A percentile compares a stretch with the other conserved stretches of the same genome.
These are phyloP conservation scores for Corrigiola litoralis DNA, from an alignment of 179 eudicot species.

Conservation along the genomic window DNA sequence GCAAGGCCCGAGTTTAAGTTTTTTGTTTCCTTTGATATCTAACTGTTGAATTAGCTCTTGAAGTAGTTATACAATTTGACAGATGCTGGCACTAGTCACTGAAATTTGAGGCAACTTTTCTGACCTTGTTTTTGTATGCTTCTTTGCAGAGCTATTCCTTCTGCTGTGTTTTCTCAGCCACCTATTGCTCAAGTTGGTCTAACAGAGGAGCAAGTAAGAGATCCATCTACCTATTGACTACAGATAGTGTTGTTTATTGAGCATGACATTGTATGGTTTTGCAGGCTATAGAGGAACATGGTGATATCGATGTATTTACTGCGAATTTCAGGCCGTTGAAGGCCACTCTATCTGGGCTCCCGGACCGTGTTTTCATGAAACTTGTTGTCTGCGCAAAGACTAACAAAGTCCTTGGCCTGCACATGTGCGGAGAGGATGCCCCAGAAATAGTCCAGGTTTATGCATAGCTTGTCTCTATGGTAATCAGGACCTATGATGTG, in stretches of 20 bases:
- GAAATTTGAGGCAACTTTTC: conserved; percentile 2
- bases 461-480: conserved; percentile 15
- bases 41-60: too few relatives aligned
- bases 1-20: too few relatives aligned
- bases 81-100: neutral
- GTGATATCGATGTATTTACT: conserved; percentile 82
- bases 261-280: conserved; percentile 20
- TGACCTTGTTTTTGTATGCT: conserved; percentile 21
- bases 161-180: conserved; percentile 98
- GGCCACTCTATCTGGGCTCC: conserved; percentile 94
- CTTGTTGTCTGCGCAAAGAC: conserved; percentile 81
- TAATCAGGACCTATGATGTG: neutral
- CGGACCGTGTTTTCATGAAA: conserved; percentile 92
- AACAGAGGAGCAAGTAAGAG: conserved; percentile 81
- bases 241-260: neutral
- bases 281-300: conserved; percentile 73
- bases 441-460: conserved; percentile 90
- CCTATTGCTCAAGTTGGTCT: conserved; percentile 94
- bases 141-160: conserved; percentile 70
- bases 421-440: conserved; percentile 95
- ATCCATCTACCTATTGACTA: neutral
- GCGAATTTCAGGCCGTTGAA: conserved; percentile 90
- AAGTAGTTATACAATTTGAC: neutral
- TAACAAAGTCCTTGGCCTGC: conserved; percentile 74
- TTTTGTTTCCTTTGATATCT: neutral